phyloP scores from a whole-genome alignment of 106 monocot genomes.

The Vanilla planifolia region DNA sequence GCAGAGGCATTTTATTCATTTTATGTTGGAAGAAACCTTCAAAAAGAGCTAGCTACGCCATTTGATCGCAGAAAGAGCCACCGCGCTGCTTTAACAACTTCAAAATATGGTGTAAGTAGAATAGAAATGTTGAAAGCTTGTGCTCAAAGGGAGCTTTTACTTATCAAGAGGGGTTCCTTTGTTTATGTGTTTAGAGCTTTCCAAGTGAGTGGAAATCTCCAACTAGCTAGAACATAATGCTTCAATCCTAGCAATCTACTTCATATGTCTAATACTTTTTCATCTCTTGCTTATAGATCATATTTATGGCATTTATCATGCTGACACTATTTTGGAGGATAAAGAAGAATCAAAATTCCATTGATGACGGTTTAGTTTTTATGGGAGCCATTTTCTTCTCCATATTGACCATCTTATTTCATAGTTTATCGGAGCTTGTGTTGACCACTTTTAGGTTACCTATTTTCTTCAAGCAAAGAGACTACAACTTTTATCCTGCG shows the following conservation, averaged over 20 bases:
- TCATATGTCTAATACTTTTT: neutral
- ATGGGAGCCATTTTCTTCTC: slow-evolving; percentile 10
- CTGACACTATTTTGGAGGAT: slow-evolving; percentile 8
- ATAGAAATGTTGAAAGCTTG: slow-evolving; percentile 12
- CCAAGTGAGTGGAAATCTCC: slow-evolving; percentile 2
- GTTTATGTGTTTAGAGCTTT: slow-evolving; percentile 2
- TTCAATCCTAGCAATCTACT: neutral
- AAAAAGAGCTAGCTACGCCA: slow-evolving; percentile 2
- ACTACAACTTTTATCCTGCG: slow-evolving; percentile 16
- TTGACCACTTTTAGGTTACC: slow-evolving; percentile 9
- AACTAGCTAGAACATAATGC: neutral
- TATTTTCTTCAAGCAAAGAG: slow-evolving; percentile 20
- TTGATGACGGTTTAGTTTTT: slow-evolving; percentile 1
- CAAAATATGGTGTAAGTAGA: slow-evolving; percentile 13
- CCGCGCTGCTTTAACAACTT: slow-evolving; percentile 9
- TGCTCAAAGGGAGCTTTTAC: slow-evolving; percentile 2
- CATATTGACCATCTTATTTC: neutral
- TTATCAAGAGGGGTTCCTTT: slow-evolving; percentile 17
- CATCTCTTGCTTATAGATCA: slow-evolving; percentile 4
- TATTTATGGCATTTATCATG: slow-evolving; percentile 5
- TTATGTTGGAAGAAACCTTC: slow-evolving; percentile 7
- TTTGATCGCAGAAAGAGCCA: slow-evolving; percentile 14
- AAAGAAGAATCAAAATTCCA: neutral
- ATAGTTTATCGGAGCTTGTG: slow-evolving; percentile 6
- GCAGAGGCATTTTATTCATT: slow-evolving; percentile 18